Percentiles rank a stretch among this genome's conserved stretches.
These are phyloP conservation scores for Eucalyptus melliodora DNA, from an alignment of 345 rosid genomes.

Conservation along the genomic window DNA sequence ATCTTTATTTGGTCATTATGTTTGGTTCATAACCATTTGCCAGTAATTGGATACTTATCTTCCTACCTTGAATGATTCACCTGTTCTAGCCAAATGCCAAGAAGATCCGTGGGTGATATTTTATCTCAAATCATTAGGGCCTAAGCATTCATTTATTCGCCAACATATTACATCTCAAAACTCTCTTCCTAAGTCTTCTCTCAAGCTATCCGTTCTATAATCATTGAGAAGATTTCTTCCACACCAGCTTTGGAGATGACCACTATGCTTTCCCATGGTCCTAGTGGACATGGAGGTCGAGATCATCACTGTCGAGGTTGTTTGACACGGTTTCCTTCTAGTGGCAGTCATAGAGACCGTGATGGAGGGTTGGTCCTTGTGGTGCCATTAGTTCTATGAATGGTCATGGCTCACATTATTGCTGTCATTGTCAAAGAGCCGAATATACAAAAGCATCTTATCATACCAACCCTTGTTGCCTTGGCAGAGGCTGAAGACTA, in stretches of 20 bases:
- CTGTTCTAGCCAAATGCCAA: no score
- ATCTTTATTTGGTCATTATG: neutral
- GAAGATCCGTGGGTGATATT: no score
- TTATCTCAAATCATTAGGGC: neutral
- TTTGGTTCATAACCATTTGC: neutral
- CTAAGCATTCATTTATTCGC: no score
- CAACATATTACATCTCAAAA: neutral
- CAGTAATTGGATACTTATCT: neutral
- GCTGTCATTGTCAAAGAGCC: neutral
- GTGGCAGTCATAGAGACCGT: neutral
- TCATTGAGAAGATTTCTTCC: neutral
- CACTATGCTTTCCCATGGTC: neutral
- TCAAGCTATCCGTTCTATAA: accelerated
- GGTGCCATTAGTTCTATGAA: neutral
- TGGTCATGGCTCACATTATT: neutral
- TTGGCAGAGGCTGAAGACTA: neutral
- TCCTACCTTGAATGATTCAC: neutral
- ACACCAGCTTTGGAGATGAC: no score
- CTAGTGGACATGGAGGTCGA: neutral
- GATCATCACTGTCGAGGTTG: neutral
- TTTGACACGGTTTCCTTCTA: neutral
- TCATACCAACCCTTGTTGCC: neutral
- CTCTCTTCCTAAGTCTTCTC: neutral
- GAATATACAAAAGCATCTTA: neutral
- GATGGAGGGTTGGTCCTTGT: neutral